Evolutionary conservation across 148 eudicot genomes (phyloP), one percentile per base, ranked within the genome.

Genomic region (Suaeda aralocaspica): DNA sequence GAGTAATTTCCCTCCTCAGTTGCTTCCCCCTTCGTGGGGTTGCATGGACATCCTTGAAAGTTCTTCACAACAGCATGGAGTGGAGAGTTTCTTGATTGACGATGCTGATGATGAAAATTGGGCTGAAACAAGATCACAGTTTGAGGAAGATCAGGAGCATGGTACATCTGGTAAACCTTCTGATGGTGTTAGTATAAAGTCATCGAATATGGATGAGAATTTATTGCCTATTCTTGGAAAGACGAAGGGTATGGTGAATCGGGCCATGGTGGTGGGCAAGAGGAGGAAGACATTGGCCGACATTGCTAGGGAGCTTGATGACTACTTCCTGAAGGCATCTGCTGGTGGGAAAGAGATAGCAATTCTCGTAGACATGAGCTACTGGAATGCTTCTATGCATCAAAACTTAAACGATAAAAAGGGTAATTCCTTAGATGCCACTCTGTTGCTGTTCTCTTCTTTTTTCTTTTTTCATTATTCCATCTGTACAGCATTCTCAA

Each of bases 251-350:
- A 76, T 82, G 70, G 74, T 71, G 6, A 87, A 88, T 60, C 77
- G 74, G 83, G 79, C 91, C n/a, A 77, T 88, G 93, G 91, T 86
- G 28, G 82, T 84, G 28, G 81, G 81, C 80, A 75, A 80, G n/a
- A n/a, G n/a, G 64, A 88, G 87, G 77, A 87, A 86, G 79, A 80
- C 78, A 34, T 79, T 90, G 74, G 59, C 76, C 5, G 78, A 75
- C 51, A 82, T 88, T 59, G 79, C 86, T n/a, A 90, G 76, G 83
- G 96, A 90, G 48, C 76, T 90, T 62, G 96, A 90, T 82, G 96
- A 90, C 69, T 85, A 83, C 76, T 90, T 90, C 78, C 53, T 90
- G 51, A 90, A 84, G 72, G 93, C 93, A 44, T 81, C 93, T 50
- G 84, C 83, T 31, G 84, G 82, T 50, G 82, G 78, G 60, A 86